Evolutionary conservation across 1,284 basidiomycete genomes (phyloP).

Genomic region (Ganoderma lingzhi): DNA sequence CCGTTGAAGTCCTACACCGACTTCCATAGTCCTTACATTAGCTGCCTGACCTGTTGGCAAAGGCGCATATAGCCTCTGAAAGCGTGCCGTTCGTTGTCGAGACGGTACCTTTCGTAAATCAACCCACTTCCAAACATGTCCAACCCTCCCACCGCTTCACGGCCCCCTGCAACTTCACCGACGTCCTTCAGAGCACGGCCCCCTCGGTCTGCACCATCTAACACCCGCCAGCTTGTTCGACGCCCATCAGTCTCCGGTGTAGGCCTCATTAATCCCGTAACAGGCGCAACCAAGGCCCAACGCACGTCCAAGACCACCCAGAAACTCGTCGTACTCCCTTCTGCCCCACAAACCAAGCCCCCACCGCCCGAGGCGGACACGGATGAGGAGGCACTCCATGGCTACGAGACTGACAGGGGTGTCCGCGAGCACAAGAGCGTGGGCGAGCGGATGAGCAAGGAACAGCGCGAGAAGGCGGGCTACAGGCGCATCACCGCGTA

Average conservation of each 20-base stretch:
- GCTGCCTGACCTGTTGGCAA: neutral
- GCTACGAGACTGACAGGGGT: slow-evolving; percentile 71
- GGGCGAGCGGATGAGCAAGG: slow-evolving; percentile 83
- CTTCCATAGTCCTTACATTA: neutral
- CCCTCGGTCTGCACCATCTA: slow-evolving; percentile 27
- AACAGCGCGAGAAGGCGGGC: slow-evolving; percentile 77
- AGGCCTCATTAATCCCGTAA: slow-evolving; percentile 37
- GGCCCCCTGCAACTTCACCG: slow-evolving; percentile 24
- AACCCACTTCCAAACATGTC: slow-evolving; percentile 27
- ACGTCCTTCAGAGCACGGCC: slow-evolving; percentile 33
- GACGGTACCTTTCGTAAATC: neutral
- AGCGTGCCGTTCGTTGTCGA: neutral
- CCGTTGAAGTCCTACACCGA: neutral
- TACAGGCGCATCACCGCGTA: slow-evolving; percentile 87
- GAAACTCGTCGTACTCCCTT: slow-evolving; percentile 91
- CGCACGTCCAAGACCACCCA: slow-evolving; percentile 93
- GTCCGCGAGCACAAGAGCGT: slow-evolving; percentile 78
- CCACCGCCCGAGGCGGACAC: slow-evolving; percentile 58
- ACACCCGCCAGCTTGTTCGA: slow-evolving; percentile 30
- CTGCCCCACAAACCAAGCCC: slow-evolving; percentile 90
- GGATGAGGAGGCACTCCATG: slow-evolving; percentile 64
- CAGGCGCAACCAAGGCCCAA: slow-evolving; percentile 51
- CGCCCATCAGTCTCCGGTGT: slow-evolving; percentile 41
- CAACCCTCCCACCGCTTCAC: slow-evolving; percentile 25
- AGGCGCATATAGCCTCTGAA: too few relatives aligned